Base-by-base conservation (phyloP, 208 protist species). In the Plasmodiophora brassicae region DNA sequence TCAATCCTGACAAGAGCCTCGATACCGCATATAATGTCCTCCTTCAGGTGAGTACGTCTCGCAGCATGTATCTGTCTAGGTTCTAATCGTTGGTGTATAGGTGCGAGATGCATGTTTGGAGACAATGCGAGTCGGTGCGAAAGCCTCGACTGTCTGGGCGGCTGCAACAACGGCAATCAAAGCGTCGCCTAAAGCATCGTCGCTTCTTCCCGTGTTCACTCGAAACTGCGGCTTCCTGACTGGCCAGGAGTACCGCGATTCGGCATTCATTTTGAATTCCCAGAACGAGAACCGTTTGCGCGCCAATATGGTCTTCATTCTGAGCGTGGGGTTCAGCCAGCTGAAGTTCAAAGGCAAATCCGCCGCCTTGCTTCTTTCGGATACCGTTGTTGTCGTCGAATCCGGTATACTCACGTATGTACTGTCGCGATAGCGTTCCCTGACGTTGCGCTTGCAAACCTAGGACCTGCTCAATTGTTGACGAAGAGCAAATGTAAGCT, bases 181-280 rank as follows among this genome's bases (percentile, higher is more conserved):
- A 5, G 14, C 32, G 8, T 43, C 83, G n/a, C 45, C 83, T 5
- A 1, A 45, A 45, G 20, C 1, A 5, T n/a, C 32, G n/a, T 50
- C 35, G 1, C 35, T 50, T 1, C 83, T 85, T 50, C 83, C 41
- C 41, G 83, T 45, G 1, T 54, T 43, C 36, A 38, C n/a, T 32
- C 43, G 36, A 14, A 78, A 78, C 65, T 35, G 50, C 45, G n/a
- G 57, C 25, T 86, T 57, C 35, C 71, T 85, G 50, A 95, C 92
- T 46, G 93, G 93, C 65, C 46, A 94, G 14, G 92, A 94, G 71
- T 93, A 94, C 25, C 90, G 89, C 85, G 93, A 95, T 35, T 85
- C 87, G 25, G 14, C 53, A 0, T 39, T 91, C 0, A 45, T 91
- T 20, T 54, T 95, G 0, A 92, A 89, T 60, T 43, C 35, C 39